These are phyloP conservation scores for Exobasidium cylindrosporum DNA, from an alignment of 1,284 basidiomycete genomes.

Conservation along the genomic window DNA sequence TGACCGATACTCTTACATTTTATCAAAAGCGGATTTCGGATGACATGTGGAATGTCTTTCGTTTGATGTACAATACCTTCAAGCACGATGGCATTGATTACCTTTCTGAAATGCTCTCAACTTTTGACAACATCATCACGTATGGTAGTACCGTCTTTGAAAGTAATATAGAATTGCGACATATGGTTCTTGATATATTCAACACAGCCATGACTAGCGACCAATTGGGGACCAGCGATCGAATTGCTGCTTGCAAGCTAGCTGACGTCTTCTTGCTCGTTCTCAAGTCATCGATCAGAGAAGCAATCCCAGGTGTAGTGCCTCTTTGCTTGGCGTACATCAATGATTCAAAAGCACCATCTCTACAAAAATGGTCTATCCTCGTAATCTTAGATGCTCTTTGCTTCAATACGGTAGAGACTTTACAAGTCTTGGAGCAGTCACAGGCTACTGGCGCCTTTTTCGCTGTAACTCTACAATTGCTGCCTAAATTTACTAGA, in stretches of 20 bases:
- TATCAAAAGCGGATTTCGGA: constrained; percentile 73
- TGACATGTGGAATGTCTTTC: constrained; percentile 82
- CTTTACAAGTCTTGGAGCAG: constrained; percentile 72
- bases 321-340: constrained; percentile 31
- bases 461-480: constrained; percentile 69
- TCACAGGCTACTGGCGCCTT: constrained; percentile 66
- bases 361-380: constrained; percentile 73
- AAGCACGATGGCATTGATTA: constrained; percentile 80
- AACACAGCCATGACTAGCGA: constrained; percentile 69
- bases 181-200: constrained; percentile 81
- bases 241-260: constrained; percentile 78
- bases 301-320: constrained; percentile 41
- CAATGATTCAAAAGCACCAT: constrained; percentile 14
- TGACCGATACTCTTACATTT: constrained; percentile 81
- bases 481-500: constrained; percentile 67
- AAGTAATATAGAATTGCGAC: constrained; percentile 69
- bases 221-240: constrained; percentile 74
- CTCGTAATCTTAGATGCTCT: constrained; percentile 78
- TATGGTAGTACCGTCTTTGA: constrained; percentile 77
- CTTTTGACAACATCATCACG: constrained; percentile 83
- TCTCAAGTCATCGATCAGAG: constrained; percentile 67
- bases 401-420: constrained; percentile 76
- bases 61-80: constrained; percentile 78
- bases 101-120: constrained; percentile 78
- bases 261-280: constrained; percentile 78